phyloP scores from a whole-genome alignment of 2,329 filamentous ascomycete genomes.

The Phialophora chinensis region DNA sequence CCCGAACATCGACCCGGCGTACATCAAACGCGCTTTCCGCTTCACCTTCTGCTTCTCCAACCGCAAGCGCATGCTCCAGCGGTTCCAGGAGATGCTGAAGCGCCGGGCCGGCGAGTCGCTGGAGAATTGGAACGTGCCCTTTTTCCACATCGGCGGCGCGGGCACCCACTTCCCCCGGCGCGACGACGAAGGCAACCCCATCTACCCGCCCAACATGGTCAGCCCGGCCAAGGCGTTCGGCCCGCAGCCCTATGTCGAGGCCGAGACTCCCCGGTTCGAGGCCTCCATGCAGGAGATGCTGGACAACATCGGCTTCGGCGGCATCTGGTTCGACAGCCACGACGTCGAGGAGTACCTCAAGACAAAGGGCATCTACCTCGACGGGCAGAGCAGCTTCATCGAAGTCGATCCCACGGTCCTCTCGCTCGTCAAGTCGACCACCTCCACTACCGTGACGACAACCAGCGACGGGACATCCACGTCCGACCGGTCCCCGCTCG shows the following conservation, averaged over 20 bases:
- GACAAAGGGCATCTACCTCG: slow-evolving; percentile 45
- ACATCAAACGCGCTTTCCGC: slow-evolving; percentile 67
- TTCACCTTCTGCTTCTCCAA: slow-evolving; percentile 68
- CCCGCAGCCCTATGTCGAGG: slow-evolving; percentile 33
- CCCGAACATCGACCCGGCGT: slow-evolving; percentile 54
- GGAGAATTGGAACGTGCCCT: slow-evolving; percentile 65
- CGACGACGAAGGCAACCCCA: slow-evolving; percentile 47
- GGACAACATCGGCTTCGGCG: slow-evolving; percentile 66
- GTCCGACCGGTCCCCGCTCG: slow-evolving; percentile 20
- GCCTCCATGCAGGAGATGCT: slow-evolving; percentile 42
- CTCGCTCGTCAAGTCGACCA: slow-evolving; percentile 12
- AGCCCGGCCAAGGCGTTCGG: slow-evolving; percentile 34
- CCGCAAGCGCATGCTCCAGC: slow-evolving; percentile 47
- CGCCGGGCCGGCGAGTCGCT: slow-evolving; percentile 57
- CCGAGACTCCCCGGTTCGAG: slow-evolving; percentile 39
- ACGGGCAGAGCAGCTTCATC: slow-evolving; percentile 42
- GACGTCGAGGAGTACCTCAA: slow-evolving; percentile 78
- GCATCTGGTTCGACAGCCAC: slow-evolving; percentile 76
- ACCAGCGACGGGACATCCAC: slow-evolving; percentile 19
- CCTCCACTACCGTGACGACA: background rate
- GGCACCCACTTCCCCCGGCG: slow-evolving; percentile 66
- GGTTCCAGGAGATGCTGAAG: slow-evolving; percentile 49
- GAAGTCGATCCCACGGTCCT: slow-evolving; percentile 33
- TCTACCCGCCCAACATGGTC: slow-evolving; percentile 43
- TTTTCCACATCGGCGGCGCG: slow-evolving; percentile 69